Evolutionary conservation across 1,284 basidiomycete species (phyloP).

Genomic region (Exobasidium cylindrosporum): DNA sequence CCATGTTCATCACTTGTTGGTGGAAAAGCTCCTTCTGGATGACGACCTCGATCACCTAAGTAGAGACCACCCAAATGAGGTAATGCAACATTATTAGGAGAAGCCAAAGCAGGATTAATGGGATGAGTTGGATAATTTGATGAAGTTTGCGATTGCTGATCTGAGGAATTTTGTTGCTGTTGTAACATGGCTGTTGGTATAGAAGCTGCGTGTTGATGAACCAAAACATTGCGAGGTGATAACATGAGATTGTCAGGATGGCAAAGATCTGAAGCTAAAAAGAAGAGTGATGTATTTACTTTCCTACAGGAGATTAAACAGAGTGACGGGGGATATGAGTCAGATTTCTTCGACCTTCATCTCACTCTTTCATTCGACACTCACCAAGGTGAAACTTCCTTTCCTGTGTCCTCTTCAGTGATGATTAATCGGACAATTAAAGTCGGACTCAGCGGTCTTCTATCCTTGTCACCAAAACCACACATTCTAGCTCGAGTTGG

Average conservation of each 20-base stretch:
- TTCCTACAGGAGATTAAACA: conserved; percentile 17
- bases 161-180: background rate
- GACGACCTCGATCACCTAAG: background rate
- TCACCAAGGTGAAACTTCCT: conserved; percentile 34
- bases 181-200: conserved; percentile 25
- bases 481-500: conserved; percentile 45
- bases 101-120: background rate
- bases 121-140: background rate
- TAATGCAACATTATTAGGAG: background rate
- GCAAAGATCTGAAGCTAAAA: conserved; percentile 45
- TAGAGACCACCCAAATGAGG: background rate
- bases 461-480: conserved; percentile 47
- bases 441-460: conserved; percentile 45
- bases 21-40: background rate
- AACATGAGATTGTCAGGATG: conserved; percentile 41
- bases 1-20: too few species aligned
- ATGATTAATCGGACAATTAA: conserved; percentile 44
- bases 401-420: conserved; percentile 34
- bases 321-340: too few species aligned
- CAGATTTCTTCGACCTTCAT: background rate
- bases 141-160: background rate
- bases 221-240: conserved; percentile 36
- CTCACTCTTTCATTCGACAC: conserved; percentile 1
- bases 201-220: conserved; percentile 37
- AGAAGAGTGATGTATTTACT: conserved; percentile 45